These are phyloP conservation scores for Isoetes taiwanensis DNA, from an alignment of 75 land plant species.

Conservation along the genomic window DNA sequence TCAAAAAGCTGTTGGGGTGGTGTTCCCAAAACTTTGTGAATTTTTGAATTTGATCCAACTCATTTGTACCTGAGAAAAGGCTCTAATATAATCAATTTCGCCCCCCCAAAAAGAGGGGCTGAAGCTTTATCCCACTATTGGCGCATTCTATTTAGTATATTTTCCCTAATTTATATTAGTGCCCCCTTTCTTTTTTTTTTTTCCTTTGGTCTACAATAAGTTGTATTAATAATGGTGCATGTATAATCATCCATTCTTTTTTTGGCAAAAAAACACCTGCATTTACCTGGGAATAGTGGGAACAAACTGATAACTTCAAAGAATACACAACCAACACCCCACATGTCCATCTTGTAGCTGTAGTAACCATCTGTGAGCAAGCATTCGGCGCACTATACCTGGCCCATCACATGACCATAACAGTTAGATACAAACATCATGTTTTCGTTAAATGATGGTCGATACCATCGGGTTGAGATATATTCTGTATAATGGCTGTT, in stretches of 20 bases:
- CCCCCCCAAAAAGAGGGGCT: too few relatives aligned
- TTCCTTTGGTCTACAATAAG: too few relatives aligned
- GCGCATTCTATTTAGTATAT: too few relatives aligned
- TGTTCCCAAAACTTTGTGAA: conserved; percentile 29
- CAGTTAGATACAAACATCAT: too few relatives aligned
- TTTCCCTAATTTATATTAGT: too few relatives aligned
- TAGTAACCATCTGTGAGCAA: conserved; percentile 32
- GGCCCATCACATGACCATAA: too few relatives aligned
- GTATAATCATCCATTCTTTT: too few relatives aligned
- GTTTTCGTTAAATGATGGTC: too few relatives aligned
- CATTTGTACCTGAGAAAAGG: conserved; percentile 20
- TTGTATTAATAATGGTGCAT: too few relatives aligned
- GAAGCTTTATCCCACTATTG: too few relatives aligned
- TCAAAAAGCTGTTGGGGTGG: conserved; percentile 27
- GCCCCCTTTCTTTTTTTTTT: too few relatives aligned
- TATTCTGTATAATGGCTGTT: conserved; percentile 26
- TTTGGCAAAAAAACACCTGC: too few relatives aligned
- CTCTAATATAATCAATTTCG: background rate
- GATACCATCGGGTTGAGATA: conserved; percentile 24
- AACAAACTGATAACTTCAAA: conserved; percentile 32
- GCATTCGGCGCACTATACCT: conserved; percentile 38
- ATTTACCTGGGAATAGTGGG: conserved; percentile 35
- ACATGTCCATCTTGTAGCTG: conserved; percentile 37
- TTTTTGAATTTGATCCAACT: conserved; percentile 29
- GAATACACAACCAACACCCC: conserved; percentile 35